A percentile compares a stretch with the other conserved stretches of the same genome.
phyloP scores from a whole-genome alignment of 208 protist species.

The Acanthamoeba healyi region DNA sequence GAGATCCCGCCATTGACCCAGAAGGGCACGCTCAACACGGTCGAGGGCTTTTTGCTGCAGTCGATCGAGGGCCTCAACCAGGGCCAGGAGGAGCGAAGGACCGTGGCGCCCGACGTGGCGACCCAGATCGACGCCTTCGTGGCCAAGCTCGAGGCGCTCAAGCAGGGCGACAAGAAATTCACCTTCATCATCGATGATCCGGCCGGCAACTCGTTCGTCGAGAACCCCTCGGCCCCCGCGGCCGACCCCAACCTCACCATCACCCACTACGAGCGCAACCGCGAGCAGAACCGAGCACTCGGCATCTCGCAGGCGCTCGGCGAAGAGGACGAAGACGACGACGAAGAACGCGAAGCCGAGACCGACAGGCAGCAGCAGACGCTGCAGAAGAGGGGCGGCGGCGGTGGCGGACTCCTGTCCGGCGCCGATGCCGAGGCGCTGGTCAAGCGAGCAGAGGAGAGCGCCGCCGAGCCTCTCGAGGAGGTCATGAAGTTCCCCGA shows the following conservation, averaged over 20 bases:
- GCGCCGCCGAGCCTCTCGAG: neutral
- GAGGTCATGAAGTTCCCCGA: constrained; percentile 78
- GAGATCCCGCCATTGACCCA: constrained; percentile 89
- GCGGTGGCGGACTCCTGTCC: neutral
- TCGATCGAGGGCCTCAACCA: constrained; percentile 75
- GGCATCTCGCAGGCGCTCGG: constrained; percentile 82
- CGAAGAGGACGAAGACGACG: constrained; percentile 47
- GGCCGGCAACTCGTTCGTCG: constrained; percentile 91
- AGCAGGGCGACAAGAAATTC: constrained; percentile 82
- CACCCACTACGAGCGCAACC: constrained; percentile 88
- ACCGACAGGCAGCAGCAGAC: neutral
- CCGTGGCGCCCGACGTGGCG: constrained; percentile 79
- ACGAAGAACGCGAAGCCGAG: constrained; percentile 23
- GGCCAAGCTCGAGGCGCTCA: constrained; percentile 61
- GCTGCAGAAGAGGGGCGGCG: neutral
- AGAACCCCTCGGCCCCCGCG: constrained; percentile 89
- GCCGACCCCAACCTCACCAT: constrained; percentile 88
- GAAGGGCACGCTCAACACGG: constrained; percentile 88
- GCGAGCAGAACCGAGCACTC: constrained; percentile 91
- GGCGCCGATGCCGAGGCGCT: constrained; percentile 46
- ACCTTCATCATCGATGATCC: constrained; percentile 91
- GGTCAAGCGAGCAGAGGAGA: constrained; percentile 3
- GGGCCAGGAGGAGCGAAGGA: constrained; percentile 61
- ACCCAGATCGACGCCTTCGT: constrained; percentile 87
- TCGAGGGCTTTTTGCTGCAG: constrained; percentile 89